A percentile compares a stretch with the other conserved stretches of the same genome.
These are phyloP conservation scores for Ceratocystis eucalypticola DNA, from an alignment of 2,329 filamentous ascomycete species.

Conservation along the genomic window DNA sequence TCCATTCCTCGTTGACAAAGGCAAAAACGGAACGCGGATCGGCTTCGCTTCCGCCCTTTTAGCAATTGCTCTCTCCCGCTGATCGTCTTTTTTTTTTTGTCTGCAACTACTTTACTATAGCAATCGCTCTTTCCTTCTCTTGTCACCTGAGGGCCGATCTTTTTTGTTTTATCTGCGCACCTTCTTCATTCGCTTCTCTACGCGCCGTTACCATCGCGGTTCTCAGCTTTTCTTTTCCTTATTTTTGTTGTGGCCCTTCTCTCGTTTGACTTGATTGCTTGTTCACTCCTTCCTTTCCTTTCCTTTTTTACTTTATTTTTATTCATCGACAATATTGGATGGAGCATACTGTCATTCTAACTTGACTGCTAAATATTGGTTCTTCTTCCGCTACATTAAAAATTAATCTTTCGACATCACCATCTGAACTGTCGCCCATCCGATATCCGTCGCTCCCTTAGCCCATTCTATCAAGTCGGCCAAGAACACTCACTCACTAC, in stretches of 20 bases:
- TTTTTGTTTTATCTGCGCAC: not conserved
- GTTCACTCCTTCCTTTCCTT: not conserved
- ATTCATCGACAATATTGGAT: not conserved
- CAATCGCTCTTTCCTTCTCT: conserved; percentile 7
- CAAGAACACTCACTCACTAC: not conserved
- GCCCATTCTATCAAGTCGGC: not conserved
- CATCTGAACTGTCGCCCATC: not conserved
- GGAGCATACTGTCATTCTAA: not conserved
- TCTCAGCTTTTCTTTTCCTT: not conserved
- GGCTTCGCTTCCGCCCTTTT: conserved; percentile 7
- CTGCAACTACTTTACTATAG: not conserved
- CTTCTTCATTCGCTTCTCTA: too few species aligned
- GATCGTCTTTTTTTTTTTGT: not conserved
- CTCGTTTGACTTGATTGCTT: too few species aligned
- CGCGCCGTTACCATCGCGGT: too few species aligned
- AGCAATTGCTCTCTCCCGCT: not conserved
- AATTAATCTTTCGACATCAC: not conserved
- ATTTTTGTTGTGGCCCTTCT: not conserved
- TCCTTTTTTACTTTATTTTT: not conserved
- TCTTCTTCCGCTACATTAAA: not conserved
- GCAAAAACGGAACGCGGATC: conserved; percentile 12
- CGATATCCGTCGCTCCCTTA: not conserved
- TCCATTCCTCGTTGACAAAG: conserved; percentile 8
- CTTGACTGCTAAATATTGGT: not conserved
- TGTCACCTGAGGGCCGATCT: not conserved